Base-by-base conservation (phyloP, 129 eudicot genomes). In the Lonicera japonica region DNA sequence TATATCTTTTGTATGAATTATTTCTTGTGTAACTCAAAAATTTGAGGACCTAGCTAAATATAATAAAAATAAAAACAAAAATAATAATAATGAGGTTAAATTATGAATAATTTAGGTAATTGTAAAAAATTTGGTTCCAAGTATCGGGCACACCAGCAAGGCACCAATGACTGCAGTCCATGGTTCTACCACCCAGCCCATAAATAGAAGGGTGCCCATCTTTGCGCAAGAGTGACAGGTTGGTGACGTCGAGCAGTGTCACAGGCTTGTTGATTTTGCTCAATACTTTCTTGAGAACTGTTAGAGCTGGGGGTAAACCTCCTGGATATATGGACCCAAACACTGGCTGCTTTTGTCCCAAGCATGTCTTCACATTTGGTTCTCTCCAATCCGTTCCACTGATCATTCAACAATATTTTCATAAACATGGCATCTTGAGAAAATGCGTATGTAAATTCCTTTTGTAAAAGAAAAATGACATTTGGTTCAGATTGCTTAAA, bases 151-250 rank as follows among this genome's bases (percentile, higher is more conserved):
- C 87, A 52, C 95, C 97, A 0, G 97, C 79, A 12, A 90, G 76
- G 50, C 97, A 90, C 97, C 97, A 90, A 68, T 90, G 97, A 78
- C 94, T 90, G 77, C 97, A 90, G 54, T 90, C 97, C 79, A 87
- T 75, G 13, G 52, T 71, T 1, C 20, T 57, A 9, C 73, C 83
- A 11, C 74, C 80, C 18, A 83, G 76, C 11, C 95, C 95, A 36
- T 90, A 86, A 8, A 72, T 63, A 1, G 95, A 83, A 18, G 97
- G 97, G 25, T 90, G 97, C 0, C 85, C 97, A 14, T 90, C 97
- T 86, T 86, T 90, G 3, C 97, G 67, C 8, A 90, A 56, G 22
- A 86, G 38, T 0, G 95, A 90, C 46, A 90, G 94, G 54, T 70
- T 74, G 0, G 97, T 90, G 11, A 90, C 53, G 51, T 90, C 95